Evolutionary conservation across 176 grass and related monocot genomes (phyloP).

Genomic region (Zea luxurians): DNA sequence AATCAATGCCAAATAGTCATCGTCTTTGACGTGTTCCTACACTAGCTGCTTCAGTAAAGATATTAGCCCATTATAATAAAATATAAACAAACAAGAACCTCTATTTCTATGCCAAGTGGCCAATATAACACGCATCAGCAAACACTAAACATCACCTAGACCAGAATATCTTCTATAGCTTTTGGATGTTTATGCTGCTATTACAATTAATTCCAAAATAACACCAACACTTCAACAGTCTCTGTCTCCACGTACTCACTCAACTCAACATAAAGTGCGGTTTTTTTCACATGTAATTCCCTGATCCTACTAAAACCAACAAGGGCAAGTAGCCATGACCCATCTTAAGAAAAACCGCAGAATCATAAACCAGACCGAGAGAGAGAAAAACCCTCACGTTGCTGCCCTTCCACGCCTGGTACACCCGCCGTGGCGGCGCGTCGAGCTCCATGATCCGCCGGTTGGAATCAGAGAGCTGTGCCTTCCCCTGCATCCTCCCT

Average conservation of each 20-base stretch:
- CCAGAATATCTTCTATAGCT: not conserved
- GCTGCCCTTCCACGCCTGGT: conserved; percentile 80
- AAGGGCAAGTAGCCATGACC: not conserved
- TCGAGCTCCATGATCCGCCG: conserved; percentile 58
- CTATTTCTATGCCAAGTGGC: not conserved
- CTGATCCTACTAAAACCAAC: not conserved
- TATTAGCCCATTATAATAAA: not conserved
- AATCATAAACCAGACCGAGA: conserved; percentile 19
- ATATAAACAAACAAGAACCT: not conserved
- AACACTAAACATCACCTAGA: not conserved
- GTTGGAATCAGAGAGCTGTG: conserved; percentile 61
- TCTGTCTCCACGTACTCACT: not conserved
- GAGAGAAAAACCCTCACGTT: conserved; percentile 47
- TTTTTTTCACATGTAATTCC: not conserved
- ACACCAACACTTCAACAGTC: conserved; percentile 10
- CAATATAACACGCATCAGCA: not conserved
- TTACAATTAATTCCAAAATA: not conserved
- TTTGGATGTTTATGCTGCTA: not conserved
- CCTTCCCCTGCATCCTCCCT: conserved; percentile 57
- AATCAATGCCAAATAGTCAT: not conserved
- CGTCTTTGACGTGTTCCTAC: not conserved
- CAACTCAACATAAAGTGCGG: not conserved
- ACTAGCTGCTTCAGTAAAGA: not conserved
- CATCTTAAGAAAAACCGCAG: conserved; percentile 2
- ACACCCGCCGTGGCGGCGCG: conserved; percentile 46